Conservation (phyloP, 306 rosid species). For the Corylus heterophylla region DNA sequence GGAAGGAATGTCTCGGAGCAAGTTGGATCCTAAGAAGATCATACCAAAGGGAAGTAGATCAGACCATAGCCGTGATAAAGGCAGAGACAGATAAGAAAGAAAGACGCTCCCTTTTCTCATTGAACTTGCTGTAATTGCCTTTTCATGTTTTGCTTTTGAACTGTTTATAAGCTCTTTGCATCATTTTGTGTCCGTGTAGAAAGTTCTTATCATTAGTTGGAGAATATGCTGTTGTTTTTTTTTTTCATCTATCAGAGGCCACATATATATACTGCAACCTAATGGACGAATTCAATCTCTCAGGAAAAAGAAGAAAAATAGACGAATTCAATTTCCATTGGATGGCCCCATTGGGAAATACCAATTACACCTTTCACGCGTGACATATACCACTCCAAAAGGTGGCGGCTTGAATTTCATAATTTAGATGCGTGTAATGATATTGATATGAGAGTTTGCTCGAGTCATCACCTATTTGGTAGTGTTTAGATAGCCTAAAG, state of each 20-base stretch:
- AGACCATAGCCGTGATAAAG: slow-evolving; percentile 61
- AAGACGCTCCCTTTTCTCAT: background rate
- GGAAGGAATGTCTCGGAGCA: slow-evolving; percentile 40
- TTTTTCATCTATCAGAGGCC: background rate
- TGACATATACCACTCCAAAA: too few species aligned
- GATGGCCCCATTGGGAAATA: background rate
- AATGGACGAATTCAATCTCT: background rate
- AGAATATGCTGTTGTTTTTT: background rate
- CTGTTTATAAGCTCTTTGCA: background rate
- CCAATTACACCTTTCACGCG: background rate
- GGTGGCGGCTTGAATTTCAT: too few species aligned
- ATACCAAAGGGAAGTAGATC: slow-evolving; percentile 57
- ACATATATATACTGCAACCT: background rate
- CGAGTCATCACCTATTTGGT: too few species aligned
- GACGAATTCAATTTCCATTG: background rate
- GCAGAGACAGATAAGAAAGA: slow-evolving; percentile 44
- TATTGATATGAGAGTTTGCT: too few species aligned
- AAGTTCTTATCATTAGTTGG: background rate
- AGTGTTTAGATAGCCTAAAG: too few species aligned
- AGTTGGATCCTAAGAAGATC: slow-evolving; percentile 53
- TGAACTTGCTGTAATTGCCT: background rate
- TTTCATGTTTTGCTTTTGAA: background rate
- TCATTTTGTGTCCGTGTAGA: background rate
- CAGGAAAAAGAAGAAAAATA: too few species aligned
- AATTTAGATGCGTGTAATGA: too few species aligned